Conservation (phyloP, 1,284 basidiomycete genomes). For the Leucoagaricus sp. region DNA sequence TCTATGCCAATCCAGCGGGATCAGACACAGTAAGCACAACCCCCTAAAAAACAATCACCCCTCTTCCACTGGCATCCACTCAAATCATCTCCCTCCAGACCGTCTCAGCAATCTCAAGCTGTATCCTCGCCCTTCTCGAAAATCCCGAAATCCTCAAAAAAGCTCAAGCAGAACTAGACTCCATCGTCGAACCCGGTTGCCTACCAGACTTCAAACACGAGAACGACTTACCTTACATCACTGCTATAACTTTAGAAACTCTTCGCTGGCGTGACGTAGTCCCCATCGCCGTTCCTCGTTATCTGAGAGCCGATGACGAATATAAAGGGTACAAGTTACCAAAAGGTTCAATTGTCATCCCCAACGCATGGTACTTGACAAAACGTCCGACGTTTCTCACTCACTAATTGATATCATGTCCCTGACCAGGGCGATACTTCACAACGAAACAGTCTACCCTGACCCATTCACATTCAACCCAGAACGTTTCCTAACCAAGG, state of each 20-base stretch:
- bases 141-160: conserved; percentile 36
- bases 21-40: background rate
- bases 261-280: conserved; percentile 37
- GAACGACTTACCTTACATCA: conserved; percentile 38
- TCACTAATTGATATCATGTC: too few species aligned
- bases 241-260: conserved; percentile 38
- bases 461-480: conserved; percentile 41
- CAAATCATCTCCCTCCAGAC: background rate
- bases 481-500: conserved; percentile 33
- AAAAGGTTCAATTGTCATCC: conserved; percentile 23
- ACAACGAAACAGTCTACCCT: conserved; percentile 36
- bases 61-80: background rate
- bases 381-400: too few species aligned
- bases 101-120: conserved; percentile 17
- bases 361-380: background rate
- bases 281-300: conserved; percentile 28
- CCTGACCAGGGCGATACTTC: conserved; percentile 42
- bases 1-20: background rate
- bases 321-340: conserved; percentile 34
- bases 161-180: conserved; percentile 43
- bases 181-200: conserved; percentile 32
- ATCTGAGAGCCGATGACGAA: conserved; percentile 24
- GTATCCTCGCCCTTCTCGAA: conserved; percentile 33
- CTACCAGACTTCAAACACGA: conserved; percentile 35
- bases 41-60: background rate